Evolutionary conservation across 2,329 filamentous ascomycete species (phyloP).

Genomic region (Colletotrichum navitas): DNA sequence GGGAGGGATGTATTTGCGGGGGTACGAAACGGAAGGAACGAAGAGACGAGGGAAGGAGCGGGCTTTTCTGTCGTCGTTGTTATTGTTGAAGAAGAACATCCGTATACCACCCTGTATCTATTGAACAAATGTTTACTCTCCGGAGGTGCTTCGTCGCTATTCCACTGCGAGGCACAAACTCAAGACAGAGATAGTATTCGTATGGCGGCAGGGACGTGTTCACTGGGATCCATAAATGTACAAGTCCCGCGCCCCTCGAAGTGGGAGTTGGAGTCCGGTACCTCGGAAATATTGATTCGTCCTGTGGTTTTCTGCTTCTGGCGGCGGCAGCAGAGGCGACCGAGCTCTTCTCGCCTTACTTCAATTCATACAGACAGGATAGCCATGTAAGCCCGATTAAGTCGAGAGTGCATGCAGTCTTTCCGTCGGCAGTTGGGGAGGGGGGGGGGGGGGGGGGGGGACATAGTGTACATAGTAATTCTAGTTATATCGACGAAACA

Average conservation of each 20-base stretch:
- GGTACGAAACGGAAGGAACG: neutral
- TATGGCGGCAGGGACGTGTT: constrained; percentile 10
- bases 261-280: constrained; percentile 27
- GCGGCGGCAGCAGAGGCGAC: constrained; percentile 1
- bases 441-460: neutral
- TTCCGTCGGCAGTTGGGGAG: constrained; percentile 3
- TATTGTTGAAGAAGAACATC: no score
- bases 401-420: constrained; percentile 4
- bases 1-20: neutral
- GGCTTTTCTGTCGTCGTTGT: no score
- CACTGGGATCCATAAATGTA: constrained; percentile 13
- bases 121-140: neutral
- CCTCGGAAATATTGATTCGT: constrained; percentile 18
- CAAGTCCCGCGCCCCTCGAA: constrained; percentile 9
- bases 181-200: neutral
- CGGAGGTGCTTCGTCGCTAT: neutral
- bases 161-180: neutral
- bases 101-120: neutral
- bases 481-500: neutral
- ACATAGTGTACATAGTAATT: neutral
- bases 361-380: constrained; percentile 17
- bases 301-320: constrained; percentile 22
- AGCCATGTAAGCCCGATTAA: neutral
- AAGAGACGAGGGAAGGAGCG: neutral
- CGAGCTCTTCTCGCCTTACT: neutral